Percentiles rank a stretch among this genome's conserved stretches.
Evolutionary conservation across 2,329 filamentous ascomycete species (phyloP).

Genomic region (Aspergillus sp.): DNA sequence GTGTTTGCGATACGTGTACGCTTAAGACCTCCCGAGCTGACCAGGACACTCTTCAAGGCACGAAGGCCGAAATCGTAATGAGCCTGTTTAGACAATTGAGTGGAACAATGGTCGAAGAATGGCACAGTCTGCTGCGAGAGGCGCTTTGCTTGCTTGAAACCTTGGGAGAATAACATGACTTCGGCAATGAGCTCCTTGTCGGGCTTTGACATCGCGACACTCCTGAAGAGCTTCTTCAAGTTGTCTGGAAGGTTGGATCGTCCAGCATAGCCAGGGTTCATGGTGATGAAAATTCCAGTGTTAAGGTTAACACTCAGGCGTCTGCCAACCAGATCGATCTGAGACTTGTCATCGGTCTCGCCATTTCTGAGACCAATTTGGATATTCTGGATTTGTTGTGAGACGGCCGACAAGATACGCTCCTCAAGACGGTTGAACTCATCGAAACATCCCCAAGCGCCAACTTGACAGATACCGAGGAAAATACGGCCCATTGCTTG

Average conservation of each 20-base stretch:
- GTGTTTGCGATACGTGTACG: constrained; percentile 69
- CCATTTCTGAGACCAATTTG: constrained; percentile 90
- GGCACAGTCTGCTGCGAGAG: constrained; percentile 95
- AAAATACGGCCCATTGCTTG: constrained; percentile 99
- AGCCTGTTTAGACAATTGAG: constrained; percentile 84
- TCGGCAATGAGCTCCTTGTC: constrained; percentile 99
- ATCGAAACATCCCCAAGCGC: constrained; percentile 99
- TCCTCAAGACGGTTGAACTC: constrained; percentile 99
- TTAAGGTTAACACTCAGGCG: constrained; percentile 87
- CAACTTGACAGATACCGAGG: constrained; percentile 97
- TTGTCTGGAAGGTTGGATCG: constrained; percentile 98
- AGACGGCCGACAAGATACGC: constrained; percentile 94
- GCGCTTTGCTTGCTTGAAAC: constrained; percentile 93
- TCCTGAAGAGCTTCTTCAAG: constrained; percentile 98
- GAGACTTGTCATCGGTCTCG: constrained; percentile 74
- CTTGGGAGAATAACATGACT: constrained; percentile 99
- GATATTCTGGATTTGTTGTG: constrained; percentile 99
- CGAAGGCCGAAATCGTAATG: constrained; percentile 99
- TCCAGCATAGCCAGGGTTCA: constrained; percentile 99
- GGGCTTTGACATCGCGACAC: constrained; percentile 98
- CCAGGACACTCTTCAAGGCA: constrained; percentile 96
- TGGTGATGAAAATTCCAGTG: constrained; percentile 99
- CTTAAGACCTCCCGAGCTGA: constrained; percentile 96
- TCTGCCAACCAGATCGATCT: constrained; percentile 92
- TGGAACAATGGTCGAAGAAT: constrained; percentile 91